Percentiles rank a stretch among this genome's conserved stretches.
phyloP scores from a whole-genome alignment of 345 rosid species.

The Lumnitzera littorea region DNA sequence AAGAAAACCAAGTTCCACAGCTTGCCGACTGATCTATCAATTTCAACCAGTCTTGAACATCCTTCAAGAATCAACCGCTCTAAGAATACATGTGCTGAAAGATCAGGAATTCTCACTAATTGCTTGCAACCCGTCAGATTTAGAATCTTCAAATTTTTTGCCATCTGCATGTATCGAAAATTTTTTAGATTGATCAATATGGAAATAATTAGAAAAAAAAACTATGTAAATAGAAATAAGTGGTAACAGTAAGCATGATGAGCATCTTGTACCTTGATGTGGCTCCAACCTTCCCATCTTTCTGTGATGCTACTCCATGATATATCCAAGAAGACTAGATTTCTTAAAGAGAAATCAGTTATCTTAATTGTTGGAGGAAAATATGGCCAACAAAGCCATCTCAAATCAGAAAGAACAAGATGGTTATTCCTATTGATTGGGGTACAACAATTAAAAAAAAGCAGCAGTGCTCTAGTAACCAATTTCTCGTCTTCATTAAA shows the following conservation, averaged over 20 bases:
- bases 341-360: background rate
- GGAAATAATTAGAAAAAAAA: no score
- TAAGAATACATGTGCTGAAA: background rate
- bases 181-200: background rate
- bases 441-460: background rate
- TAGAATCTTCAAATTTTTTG: conserved; percentile 2
- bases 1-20: background rate
- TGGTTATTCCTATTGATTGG: no score
- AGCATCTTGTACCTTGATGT: background rate
- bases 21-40: background rate
- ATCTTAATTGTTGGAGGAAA: background rate
- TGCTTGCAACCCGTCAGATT: background rate
- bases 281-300: conserved; percentile 2
- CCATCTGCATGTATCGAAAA: background rate
- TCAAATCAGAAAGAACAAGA: background rate
- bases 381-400: conserved; percentile 1
- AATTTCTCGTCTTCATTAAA: no score
- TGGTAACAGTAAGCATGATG: no score
- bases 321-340: conserved; percentile 1
- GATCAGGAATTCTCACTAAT: background rate
- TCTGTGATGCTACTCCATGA: background rate
- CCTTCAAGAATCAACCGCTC: conserved; percentile 5
- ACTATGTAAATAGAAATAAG: background rate
- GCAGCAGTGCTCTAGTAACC: no score
- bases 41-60: background rate